phyloP scores from a whole-genome alignment of 108 stramenopile species.

The Mayamaea pseudoterrestris region DNA sequence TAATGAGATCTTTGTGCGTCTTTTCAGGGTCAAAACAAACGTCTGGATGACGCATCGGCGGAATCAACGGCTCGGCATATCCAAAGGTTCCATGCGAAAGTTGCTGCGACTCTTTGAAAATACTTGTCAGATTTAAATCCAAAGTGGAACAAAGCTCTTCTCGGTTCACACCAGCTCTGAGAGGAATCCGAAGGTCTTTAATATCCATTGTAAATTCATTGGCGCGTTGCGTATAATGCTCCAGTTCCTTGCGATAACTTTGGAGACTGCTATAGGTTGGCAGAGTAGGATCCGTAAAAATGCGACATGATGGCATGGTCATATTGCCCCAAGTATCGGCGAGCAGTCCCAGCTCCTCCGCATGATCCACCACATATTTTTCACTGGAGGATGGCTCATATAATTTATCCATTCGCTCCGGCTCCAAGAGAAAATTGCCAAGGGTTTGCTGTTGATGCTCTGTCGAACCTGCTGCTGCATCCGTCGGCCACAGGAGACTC shows the following conservation, averaged over 20 bases:
- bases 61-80: slow-evolving; percentile 18
- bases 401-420: too few relatives aligned
- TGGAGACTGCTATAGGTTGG: slow-evolving; percentile 6
- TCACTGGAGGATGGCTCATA: background rate
- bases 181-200: background rate
- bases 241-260: slow-evolving; percentile 7
- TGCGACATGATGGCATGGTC: slow-evolving; percentile 10
- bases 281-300: slow-evolving; percentile 3
- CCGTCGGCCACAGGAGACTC: too few relatives aligned
- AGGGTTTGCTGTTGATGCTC: too few relatives aligned
- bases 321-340: background rate
- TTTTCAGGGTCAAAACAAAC: slow-evolving; percentile 15
- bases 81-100: slow-evolving; percentile 7
- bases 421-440: too few relatives aligned
- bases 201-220: slow-evolving; percentile 1
- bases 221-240: slow-evolving; percentile 2
- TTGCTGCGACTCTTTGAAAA: slow-evolving; percentile 6
- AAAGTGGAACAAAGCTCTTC: slow-evolving; percentile 4
- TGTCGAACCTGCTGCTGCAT: too few relatives aligned
- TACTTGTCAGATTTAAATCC: slow-evolving; percentile 5
- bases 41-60: slow-evolving; percentile 19
- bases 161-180: too few relatives aligned
- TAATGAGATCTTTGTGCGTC: background rate
- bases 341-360: background rate
- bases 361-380: background rate